Evolutionary conservation across 768 basidiomycete genomes (phyloP).

Genomic region (Phaeotremella skinneri): DNA sequence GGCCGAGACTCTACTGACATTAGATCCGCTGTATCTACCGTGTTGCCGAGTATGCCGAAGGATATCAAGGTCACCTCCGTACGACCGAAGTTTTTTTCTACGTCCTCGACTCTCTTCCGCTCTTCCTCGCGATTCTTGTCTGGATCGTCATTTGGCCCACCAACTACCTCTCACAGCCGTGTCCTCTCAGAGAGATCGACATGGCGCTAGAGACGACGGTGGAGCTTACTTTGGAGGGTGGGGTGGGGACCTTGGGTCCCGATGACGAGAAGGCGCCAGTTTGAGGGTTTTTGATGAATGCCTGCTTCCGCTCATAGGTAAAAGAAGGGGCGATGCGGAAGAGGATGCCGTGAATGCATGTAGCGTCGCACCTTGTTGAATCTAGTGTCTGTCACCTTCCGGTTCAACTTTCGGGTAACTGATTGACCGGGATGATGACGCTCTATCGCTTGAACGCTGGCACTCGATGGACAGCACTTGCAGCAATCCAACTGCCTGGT

Average conservation of each 20-base stretch:
- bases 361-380: too few relatives aligned
- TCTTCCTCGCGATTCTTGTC: slow-evolving; percentile 61
- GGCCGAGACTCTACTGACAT: slow-evolving; percentile 45
- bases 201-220: neutral
- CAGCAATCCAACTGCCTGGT: too few relatives aligned
- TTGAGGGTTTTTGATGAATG: too few relatives aligned
- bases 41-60: slow-evolving; percentile 62
- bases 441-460: too few relatives aligned
- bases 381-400: too few relatives aligned
- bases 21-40: slow-evolving; percentile 65
- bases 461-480: too few relatives aligned
- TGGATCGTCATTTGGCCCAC: slow-evolving; percentile 69
- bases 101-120: slow-evolving; percentile 65
- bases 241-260: neutral
- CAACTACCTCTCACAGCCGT: slow-evolving; percentile 17
- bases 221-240: neutral
- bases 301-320: neutral
- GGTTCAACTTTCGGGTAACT: too few relatives aligned
- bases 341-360: too few relatives aligned
- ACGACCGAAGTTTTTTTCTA: slow-evolving; percentile 66
- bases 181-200: neutral
- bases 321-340: too few relatives aligned
- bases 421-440: too few relatives aligned
- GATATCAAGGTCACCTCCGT: slow-evolving; percentile 61
- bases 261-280: too few relatives aligned